phyloP scores from a whole-genome alignment of 2,329 filamentous ascomycete genomes.

The Orbilia ellipsospora region DNA sequence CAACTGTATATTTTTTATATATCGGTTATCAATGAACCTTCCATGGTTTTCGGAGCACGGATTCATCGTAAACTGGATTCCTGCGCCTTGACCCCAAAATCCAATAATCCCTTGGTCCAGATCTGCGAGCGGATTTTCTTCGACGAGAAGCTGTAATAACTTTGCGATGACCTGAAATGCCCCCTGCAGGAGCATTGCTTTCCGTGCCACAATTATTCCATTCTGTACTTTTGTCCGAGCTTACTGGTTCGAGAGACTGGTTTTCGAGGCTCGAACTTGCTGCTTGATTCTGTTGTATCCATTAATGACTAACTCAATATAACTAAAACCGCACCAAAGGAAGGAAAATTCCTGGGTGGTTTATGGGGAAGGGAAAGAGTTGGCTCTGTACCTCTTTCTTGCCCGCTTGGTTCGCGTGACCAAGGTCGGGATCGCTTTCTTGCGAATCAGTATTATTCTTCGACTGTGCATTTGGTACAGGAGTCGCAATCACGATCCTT shows the following conservation, averaged over 20 bases:
- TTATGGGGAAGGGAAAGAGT: no score
- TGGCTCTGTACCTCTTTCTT: neutral
- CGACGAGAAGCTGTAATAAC: neutral
- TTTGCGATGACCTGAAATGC: neutral
- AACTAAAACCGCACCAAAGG: no score
- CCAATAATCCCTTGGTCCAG: constrained; percentile 49
- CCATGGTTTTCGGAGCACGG: neutral
- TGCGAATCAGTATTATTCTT: neutral
- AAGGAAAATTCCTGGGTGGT: no score
- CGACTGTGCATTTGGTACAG: neutral
- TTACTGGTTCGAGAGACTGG: neutral
- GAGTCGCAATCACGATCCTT: neutral
- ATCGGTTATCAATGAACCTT: no score
- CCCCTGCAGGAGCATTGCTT: neutral
- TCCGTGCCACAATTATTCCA: neutral
- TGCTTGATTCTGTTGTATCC: no score
- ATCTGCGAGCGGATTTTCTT: constrained; percentile 21
- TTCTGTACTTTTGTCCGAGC: neutral
- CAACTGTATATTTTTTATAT: no score
- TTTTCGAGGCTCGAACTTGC: no score
- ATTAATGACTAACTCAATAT: neutral
- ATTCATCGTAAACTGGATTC: constrained; percentile 29
- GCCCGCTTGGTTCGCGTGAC: neutral
- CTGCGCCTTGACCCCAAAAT: constrained; percentile 25
- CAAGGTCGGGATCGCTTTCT: neutral